Percentiles rank a stretch among this genome's conserved stretches.
Evolutionary conservation across 441 rosid genomes (phyloP).

Genomic region (Pelargonium fulgidum): DNA sequence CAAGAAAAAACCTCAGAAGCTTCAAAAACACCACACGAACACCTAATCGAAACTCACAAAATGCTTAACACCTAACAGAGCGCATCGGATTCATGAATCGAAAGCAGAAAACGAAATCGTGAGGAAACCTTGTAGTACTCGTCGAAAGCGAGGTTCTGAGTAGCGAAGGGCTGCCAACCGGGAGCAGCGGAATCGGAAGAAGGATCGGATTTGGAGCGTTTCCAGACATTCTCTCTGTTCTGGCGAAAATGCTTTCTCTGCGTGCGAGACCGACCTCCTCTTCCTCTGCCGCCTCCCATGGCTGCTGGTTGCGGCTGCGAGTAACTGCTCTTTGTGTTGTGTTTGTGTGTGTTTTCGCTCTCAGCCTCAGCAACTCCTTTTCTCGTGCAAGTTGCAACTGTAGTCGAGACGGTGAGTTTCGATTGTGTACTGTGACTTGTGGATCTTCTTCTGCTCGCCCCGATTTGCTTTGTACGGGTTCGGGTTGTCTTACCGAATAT

Average conservation of each 20-base stretch:
- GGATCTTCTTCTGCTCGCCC: no score
- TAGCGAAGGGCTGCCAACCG: constrained; percentile 71
- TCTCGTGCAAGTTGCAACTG: no score
- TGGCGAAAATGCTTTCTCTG: constrained; percentile 55
- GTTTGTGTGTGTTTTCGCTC: no score
- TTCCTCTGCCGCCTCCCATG: constrained; percentile 42
- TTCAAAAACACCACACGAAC: not conserved
- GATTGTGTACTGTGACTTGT: no score
- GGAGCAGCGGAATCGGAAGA: constrained; percentile 23
- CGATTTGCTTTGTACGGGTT: no score
- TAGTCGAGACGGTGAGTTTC: no score
- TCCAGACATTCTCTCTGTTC: constrained; percentile 73
- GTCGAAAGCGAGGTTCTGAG: constrained; percentile 67
- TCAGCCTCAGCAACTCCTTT: no score
- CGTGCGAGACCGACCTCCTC: constrained; percentile 64
- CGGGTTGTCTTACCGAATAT: no score
- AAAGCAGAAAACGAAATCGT: not conserved
- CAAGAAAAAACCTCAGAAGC: not conserved
- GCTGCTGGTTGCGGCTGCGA: no score
- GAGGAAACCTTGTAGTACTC: constrained; percentile 68
- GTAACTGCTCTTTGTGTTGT: no score
- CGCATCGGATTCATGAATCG: not conserved
- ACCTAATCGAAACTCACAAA: not conserved
- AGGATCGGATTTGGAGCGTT: constrained; percentile 51
- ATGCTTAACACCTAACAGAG: not conserved